Base-by-base conservation (phyloP, 2,329 filamentous ascomycete species). In the Cryphonectria nitschkei region DNA sequence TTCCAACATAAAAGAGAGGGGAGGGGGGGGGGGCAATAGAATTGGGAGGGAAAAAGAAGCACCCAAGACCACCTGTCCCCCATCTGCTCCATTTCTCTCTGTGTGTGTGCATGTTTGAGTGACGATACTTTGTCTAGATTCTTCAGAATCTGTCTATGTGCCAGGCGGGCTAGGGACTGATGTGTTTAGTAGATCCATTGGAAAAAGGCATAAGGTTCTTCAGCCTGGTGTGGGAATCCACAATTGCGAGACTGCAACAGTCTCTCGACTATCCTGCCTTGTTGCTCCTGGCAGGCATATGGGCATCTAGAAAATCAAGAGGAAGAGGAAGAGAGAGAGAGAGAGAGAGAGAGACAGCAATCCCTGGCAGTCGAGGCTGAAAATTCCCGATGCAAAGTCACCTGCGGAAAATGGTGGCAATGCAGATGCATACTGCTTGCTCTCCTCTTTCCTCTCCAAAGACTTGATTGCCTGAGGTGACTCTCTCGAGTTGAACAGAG, bases 101-200 rank as follows among this genome's bases (percentile, higher is more conserved):
- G 3, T 34, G 34, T 34, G 34, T 3, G 7, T 62, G 69, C 69
- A 64, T 68, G 46, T 39, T 11, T 58, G 29, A 34, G 41, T 58
- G 26, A 70, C 65, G 62, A 66, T 50, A 68, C 67, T 41, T 50
- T 70, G 69, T 70, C 69, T 70, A 65, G 64, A 58, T 58, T 39
- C 37, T 39, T 11, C 58, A 61, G 22, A 34, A 39, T n/a, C 56
- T 67, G 54, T 58, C 65, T 68, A 16, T 34, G 56, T 50, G 14
- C 11, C 32, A 13, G 26, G 26, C 11, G 37, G 37, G 37, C 9
- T 19, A 58, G 13, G 19, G 43, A 50, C 19, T 63, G 65, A 70
- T 70, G 68, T 46, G 65, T 29, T 64, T 70, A 65, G 65, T 65
- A 56, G 46, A 46, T 70, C 64, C 37, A 70, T 64, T 68, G 65